phyloP scores from a whole-genome alignment of 306 rosid genomes.

The Heteromeles arbutifolia region DNA sequence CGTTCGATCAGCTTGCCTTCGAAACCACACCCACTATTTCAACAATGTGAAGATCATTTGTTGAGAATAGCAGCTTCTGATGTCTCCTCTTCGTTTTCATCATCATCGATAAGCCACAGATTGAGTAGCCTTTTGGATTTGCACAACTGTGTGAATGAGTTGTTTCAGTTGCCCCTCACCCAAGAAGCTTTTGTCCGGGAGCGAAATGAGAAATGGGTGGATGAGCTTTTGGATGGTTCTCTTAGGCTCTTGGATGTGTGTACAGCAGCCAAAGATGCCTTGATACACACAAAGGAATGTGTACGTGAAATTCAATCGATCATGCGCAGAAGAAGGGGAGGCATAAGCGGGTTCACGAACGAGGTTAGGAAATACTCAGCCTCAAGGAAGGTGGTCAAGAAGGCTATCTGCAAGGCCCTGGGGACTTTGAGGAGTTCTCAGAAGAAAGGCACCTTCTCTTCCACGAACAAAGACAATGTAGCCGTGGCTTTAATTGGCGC shows the following conservation, averaged over 20 bases:
- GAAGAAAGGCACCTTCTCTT: conserved; percentile 4
- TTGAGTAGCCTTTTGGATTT: conserved; percentile 28
- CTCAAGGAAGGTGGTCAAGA: conserved; percentile 43
- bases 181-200: conserved; percentile 39
- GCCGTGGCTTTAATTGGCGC: conserved; percentile 15
- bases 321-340: conserved; percentile 36
- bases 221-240: conserved; percentile 42
- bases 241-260: conserved; percentile 39
- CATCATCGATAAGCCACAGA: conserved; percentile 27
- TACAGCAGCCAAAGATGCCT: conserved; percentile 40
- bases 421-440: conserved; percentile 15
- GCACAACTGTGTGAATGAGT: conserved; percentile 36
- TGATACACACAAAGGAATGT: conserved; percentile 49
- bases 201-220: conserved; percentile 39
- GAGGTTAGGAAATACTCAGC: conserved; percentile 40
- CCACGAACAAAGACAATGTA: conserved; percentile 15
- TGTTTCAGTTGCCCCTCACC: conserved; percentile 34
- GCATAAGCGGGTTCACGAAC: conserved; percentile 13
- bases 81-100: conserved; percentile 6
- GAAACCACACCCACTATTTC: conserved; percentile 41
- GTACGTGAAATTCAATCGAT: conserved; percentile 39
- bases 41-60: conserved; percentile 35
- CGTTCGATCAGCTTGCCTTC: conserved; percentile 42
- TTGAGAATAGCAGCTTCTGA: conserved; percentile 19
- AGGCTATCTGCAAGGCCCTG: conserved; percentile 34